A percentile compares a stretch with the other conserved stretches of the same genome.
phyloP scores from a whole-genome alignment of 371 early-diverging fungal species.

The Fennellomyces sp. region DNA sequence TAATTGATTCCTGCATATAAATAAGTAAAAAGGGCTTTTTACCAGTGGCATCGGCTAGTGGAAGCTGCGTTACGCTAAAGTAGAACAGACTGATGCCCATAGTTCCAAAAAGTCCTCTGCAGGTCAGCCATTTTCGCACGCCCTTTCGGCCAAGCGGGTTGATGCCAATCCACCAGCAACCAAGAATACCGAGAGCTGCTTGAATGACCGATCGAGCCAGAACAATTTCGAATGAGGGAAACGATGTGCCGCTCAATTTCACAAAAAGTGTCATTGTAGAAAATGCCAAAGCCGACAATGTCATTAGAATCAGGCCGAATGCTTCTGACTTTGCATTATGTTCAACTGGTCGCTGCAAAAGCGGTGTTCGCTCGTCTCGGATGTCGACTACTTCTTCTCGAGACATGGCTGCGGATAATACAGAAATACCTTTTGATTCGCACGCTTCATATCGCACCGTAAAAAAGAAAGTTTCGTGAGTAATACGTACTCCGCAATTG shows the following conservation, averaged over 20 bases:
- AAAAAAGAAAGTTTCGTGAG: too few relatives aligned
- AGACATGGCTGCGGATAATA: too few relatives aligned
- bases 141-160: slow-evolving; percentile 60
- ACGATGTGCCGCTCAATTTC: slow-evolving; percentile 53
- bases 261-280: slow-evolving; percentile 71
- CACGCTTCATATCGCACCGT: too few relatives aligned
- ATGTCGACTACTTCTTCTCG: slow-evolving; percentile 3
- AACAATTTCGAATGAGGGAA: slow-evolving; percentile 72
- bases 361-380: slow-evolving; percentile 5
- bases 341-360: not conserved
- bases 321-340: slow-evolving; percentile 18
- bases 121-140: slow-evolving; percentile 54
- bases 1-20: not conserved
- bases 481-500: too few relatives aligned
- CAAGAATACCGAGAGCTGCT: slow-evolving; percentile 53
- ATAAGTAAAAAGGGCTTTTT: not conserved
- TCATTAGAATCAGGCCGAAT: slow-evolving; percentile 48
- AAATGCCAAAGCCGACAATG: slow-evolving; percentile 71
- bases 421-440: too few relatives aligned
- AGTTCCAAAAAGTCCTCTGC: slow-evolving; percentile 68
- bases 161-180: slow-evolving; percentile 47
- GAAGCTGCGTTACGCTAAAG: slow-evolving; percentile 67
- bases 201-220: slow-evolving; percentile 73
- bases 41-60: slow-evolving; percentile 81
- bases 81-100: slow-evolving; percentile 72